Conservation (phyloP, 768 basidiomycete species). For the Trametes villosa region DNA sequence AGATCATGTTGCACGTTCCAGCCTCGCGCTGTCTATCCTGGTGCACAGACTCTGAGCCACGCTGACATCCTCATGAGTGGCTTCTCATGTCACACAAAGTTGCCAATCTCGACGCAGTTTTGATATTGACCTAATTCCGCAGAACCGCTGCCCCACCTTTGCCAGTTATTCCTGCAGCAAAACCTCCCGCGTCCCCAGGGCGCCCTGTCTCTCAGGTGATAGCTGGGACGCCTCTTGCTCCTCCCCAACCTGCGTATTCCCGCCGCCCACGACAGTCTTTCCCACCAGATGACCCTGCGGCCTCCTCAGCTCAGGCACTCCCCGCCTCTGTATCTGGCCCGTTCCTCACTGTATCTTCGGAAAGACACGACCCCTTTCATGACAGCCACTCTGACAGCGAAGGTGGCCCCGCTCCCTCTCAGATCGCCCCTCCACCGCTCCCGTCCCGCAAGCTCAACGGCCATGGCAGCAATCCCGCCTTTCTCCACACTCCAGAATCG, state of each 20-base stretch:
- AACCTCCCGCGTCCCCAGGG: neutral
- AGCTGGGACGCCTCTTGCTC: neutral
- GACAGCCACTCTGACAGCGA: slow-evolving; percentile 17
- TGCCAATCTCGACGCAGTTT: neutral
- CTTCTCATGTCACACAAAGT: no score
- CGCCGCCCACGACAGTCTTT: slow-evolving; percentile 15
- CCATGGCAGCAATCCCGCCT: neutral
- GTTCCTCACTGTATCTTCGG: slow-evolving; percentile 4
- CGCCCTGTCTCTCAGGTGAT: slow-evolving; percentile 11
- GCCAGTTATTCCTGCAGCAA: neutral
- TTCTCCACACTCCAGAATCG: slow-evolving; percentile 15
- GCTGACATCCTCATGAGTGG: no score
- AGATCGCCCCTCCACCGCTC: slow-evolving; percentile 11
- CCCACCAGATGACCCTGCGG: neutral
- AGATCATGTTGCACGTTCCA: no score
- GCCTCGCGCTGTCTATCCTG: no score
- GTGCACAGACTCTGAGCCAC: no score
- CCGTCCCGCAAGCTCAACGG: slow-evolving; percentile 15
- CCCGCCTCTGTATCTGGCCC: neutral
- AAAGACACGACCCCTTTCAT: slow-evolving; percentile 14
- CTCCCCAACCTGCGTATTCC: slow-evolving; percentile 13
- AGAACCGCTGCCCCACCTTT: neutral
- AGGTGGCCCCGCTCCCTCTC: neutral
- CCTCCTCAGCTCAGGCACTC: neutral
- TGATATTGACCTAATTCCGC: neutral